A percentile compares a stretch with the other conserved stretches of the same genome.
phyloP scores from a whole-genome alignment of 2,329 filamentous ascomycete species.

The Endocalyx cinctus region DNA sequence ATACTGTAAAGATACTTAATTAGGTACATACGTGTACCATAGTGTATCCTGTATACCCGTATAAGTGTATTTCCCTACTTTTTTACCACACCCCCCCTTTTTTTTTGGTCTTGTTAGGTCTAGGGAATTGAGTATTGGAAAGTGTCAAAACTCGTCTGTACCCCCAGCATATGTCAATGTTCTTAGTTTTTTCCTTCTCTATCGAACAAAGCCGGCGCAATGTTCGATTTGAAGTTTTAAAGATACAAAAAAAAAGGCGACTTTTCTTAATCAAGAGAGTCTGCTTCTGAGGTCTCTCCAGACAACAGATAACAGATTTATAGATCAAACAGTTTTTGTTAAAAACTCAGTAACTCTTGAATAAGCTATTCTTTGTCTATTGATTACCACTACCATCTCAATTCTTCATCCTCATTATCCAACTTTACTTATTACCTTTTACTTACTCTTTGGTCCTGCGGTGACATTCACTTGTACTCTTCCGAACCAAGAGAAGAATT shows the following conservation, averaged over 20 bases:
- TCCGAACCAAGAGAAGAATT: conserved; percentile 28
- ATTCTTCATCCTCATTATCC: conserved; percentile 12
- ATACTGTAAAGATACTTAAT: too few relatives aligned
- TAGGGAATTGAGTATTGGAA: too few relatives aligned
- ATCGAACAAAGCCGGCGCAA: conserved; percentile 49
- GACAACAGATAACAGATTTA: too few relatives aligned
- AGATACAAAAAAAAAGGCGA: conserved; percentile 45
- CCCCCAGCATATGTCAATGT: conserved; percentile 22
- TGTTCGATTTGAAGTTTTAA: conserved; percentile 52
- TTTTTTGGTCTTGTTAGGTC: too few relatives aligned
- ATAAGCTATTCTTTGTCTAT: too few relatives aligned
- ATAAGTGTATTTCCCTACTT: too few relatives aligned
- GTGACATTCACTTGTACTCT: conserved; percentile 51
- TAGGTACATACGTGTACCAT: too few relatives aligned
- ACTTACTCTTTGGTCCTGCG: conserved; percentile 27
- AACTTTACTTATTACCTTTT: conserved; percentile 9
- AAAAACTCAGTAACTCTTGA: too few relatives aligned
- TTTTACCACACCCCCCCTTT: too few relatives aligned
- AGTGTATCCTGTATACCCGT: too few relatives aligned
- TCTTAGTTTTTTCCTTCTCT: conserved; percentile 34
- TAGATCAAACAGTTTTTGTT: too few relatives aligned
- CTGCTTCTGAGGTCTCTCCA: too few relatives aligned
- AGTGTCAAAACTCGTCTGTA: conserved; percentile 32
- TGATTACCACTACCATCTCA: conserved; percentile 8
- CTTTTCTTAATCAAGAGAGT: conserved; percentile 34